Evolutionary conservation across 768 basidiomycete genomes (phyloP).

Genomic region (Hygrophoropsis aurantiaca): DNA sequence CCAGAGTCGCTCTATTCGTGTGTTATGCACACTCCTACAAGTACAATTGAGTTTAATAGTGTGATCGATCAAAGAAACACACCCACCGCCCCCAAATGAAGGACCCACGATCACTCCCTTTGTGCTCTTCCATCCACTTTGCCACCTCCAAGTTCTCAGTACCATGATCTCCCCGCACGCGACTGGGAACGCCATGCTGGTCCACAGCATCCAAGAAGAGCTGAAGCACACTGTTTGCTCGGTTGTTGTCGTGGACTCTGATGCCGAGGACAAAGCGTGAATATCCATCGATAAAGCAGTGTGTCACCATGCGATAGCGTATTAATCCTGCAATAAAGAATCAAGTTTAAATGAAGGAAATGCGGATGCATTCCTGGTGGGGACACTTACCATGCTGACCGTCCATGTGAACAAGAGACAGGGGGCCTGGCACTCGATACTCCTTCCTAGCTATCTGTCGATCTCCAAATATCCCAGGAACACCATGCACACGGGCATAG

Average conservation of each 20-base stretch:
- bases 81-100: too few relatives aligned
- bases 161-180: conserved; percentile 39
- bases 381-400: conserved; percentile 39
- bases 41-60: too few relatives aligned
- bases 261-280: conserved; percentile 31
- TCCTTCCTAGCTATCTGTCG: conserved; percentile 21
- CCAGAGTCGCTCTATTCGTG: conserved; percentile 40
- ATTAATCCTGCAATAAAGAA: conserved; percentile 28
- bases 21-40: conserved; percentile 44
- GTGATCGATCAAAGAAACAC: too few relatives aligned
- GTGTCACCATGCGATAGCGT: conserved; percentile 35
- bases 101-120: conserved; percentile 20
- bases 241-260: conserved; percentile 37
- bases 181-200: conserved; percentile 26
- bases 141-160: conserved; percentile 37
- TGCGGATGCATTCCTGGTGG: too few relatives aligned
- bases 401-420: conserved; percentile 40
- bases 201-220: conserved; percentile 27
- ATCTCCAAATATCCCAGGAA: too few relatives aligned
- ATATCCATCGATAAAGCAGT: conserved; percentile 44
- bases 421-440: conserved; percentile 35
- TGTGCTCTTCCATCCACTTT: conserved; percentile 10
- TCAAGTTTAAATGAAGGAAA: too few relatives aligned
- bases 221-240: conserved; percentile 33
- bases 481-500: too few relatives aligned